These are phyloP conservation scores for Cutaneotrichosporon sp. DNA, from an alignment of 1,284 basidiomycete genomes.

Conservation along the genomic window DNA sequence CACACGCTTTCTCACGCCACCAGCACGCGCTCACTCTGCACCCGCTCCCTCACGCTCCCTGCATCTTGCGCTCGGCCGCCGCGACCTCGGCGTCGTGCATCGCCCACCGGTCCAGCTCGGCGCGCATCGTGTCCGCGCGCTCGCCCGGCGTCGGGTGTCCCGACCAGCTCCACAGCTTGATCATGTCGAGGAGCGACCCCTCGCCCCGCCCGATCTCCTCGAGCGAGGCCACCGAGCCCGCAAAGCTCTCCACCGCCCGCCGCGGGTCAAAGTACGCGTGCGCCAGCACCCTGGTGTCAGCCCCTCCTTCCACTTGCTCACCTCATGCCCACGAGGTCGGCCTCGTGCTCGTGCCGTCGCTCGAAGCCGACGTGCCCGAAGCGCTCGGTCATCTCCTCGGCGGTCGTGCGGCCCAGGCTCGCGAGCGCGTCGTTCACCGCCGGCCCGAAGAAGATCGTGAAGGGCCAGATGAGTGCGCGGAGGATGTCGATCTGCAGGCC, in stretches of 20 bases:
- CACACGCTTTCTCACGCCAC: not conserved
- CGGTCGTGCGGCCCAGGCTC: conserved; percentile 71
- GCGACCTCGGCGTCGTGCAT: too few relatives aligned
- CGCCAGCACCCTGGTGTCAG: conserved; percentile 66
- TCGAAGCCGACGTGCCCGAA: conserved; percentile 62
- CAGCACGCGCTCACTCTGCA: not conserved
- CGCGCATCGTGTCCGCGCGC: conserved; percentile 61
- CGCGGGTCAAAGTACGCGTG: conserved; percentile 82
- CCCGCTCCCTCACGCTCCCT: not conserved
- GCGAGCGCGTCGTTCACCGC: conserved; percentile 88
- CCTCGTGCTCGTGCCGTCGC: conserved; percentile 77
- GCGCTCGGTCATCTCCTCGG: conserved; percentile 68
- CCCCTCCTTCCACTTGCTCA: conserved; percentile 33
- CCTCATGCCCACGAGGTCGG: conserved; percentile 82
- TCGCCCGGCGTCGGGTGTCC: conserved; percentile 66
- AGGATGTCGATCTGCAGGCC: conserved; percentile 73
- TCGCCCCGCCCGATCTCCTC: conserved; percentile 38
- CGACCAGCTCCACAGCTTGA: conserved; percentile 46
- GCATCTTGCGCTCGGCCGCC: too few relatives aligned
- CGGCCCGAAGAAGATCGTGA: conserved; percentile 85
- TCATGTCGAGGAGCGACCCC: conserved; percentile 23
- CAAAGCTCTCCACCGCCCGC: conserved; percentile 39
- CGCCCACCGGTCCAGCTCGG: conserved; percentile 67
- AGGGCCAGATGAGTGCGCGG: conserved; percentile 74
- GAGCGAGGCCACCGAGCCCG: conserved; percentile 35